A percentile compares a stretch with the other conserved stretches of the same genome.
These are phyloP conservation scores for Aplosporella prunicola DNA, from an alignment of 2,329 filamentous ascomycete genomes.

Conservation along the genomic window DNA sequence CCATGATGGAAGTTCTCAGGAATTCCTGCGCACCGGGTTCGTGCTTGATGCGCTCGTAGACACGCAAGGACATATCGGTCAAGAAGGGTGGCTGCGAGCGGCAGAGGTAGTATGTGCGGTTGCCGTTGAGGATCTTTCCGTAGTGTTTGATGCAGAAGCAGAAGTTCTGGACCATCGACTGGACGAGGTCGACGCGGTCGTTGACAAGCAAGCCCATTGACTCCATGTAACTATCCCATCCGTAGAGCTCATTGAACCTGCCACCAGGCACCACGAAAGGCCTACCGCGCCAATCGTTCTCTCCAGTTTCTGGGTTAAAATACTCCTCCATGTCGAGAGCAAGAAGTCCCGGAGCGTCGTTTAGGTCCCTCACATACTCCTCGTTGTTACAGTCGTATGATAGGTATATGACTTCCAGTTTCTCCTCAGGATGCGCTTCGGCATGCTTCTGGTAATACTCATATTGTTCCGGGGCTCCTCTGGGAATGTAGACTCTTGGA, in stretches of 20 bases:
- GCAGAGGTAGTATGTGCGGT: conserved; percentile 87
- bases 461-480: conserved; percentile 74
- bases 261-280: conserved; percentile 97
- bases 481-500: conserved; percentile 84
- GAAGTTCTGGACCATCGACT: conserved; percentile 92
- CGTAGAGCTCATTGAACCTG: conserved; percentile 95
- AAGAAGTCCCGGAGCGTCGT: conserved; percentile 76
- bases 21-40: conserved; percentile 75
- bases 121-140: conserved; percentile 96
- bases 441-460: conserved; percentile 83
- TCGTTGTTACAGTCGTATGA: conserved; percentile 64
- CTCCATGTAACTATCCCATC: conserved; percentile 99
- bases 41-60: conserved; percentile 87
- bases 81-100: conserved; percentile 94
- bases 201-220: conserved; percentile 81
- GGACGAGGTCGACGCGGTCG: conserved; percentile 76
- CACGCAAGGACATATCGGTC: conserved; percentile 90
- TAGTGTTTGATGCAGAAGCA: conserved; percentile 98
- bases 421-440: conserved; percentile 67
- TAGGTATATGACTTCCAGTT: conserved; percentile 76
- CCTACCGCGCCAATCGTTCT: conserved; percentile 64
- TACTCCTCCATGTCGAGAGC: conserved; percentile 81
- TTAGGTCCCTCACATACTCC: conserved; percentile 72
- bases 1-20: conserved; percentile 66
- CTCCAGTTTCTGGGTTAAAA: conserved; percentile 54